Conservation (phyloP, 139 green algal species). For the Eudorina sp. region DNA sequence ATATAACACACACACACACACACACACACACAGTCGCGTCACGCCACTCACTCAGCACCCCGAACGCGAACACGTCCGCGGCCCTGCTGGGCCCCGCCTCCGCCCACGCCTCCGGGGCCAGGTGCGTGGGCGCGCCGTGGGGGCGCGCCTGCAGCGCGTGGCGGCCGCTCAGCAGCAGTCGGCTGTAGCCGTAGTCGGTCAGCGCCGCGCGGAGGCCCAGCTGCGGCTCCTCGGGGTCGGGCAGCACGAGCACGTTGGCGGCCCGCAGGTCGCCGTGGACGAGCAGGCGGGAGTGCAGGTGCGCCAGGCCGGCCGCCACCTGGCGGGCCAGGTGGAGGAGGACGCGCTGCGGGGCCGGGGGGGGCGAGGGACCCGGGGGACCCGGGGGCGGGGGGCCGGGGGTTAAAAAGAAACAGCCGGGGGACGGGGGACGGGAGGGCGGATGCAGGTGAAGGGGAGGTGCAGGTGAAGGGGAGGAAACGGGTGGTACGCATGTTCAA, state of each 20-base stretch:
- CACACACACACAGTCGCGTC: background rate
- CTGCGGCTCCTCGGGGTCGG: background rate
- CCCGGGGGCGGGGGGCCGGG: background rate
- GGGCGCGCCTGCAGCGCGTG: background rate
- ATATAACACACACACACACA: background rate
- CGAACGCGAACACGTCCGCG: constrained; percentile 17
- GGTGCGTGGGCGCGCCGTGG: constrained; percentile 28
- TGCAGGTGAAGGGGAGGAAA: too few relatives aligned
- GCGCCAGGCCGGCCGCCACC: constrained; percentile 64
- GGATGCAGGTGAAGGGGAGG: background rate
- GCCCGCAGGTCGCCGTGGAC: constrained; percentile 86
- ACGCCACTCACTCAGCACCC: background rate
- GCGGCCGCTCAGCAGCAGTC: constrained; percentile 17
- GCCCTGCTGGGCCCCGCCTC: background rate
- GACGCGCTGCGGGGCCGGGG: background rate
- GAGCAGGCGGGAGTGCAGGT: constrained; percentile 69
- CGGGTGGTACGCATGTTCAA: too few relatives aligned
- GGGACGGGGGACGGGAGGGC: background rate
- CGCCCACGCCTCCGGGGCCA: constrained; percentile 26
- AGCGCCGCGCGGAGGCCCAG: constrained; percentile 21
- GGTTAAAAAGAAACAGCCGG: background rate
- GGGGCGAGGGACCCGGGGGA: too few relatives aligned
- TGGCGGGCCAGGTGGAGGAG: constrained; percentile 32
- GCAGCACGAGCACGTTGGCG: constrained; percentile 79
- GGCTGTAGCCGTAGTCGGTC: constrained; percentile 4